Conservation (phyloP, 257 asterid species). For the Coffea canephora region DNA sequence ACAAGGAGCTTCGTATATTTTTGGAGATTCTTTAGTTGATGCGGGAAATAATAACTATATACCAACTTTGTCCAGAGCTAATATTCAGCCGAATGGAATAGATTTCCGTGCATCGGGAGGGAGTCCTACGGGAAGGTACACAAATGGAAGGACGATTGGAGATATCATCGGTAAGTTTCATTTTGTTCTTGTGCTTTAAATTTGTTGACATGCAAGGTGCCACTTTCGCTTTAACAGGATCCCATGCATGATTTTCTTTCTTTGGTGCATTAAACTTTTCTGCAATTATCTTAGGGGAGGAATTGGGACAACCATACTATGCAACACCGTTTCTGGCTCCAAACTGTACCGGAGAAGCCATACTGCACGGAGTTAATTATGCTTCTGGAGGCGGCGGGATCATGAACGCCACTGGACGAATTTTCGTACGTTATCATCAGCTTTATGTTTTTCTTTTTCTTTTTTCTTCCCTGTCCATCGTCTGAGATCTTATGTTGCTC, state of each 20-base stretch:
- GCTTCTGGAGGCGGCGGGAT: slow-evolving; percentile 98
- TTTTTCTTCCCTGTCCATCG: neutral
- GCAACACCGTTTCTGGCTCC: slow-evolving; percentile 87
- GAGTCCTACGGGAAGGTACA: slow-evolving; percentile 77
- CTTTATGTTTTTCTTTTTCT: neutral
- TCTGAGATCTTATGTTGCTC: neutral
- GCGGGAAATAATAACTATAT: slow-evolving; percentile 90
- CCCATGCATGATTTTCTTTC: neutral
- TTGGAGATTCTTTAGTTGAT: slow-evolving; percentile 91
- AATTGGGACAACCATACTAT: slow-evolving; percentile 64
- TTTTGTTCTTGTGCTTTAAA: neutral
- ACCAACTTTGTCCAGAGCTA: slow-evolving; percentile 68
- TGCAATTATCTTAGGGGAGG: slow-evolving; percentile 51
- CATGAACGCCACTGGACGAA: slow-evolving; percentile 79
- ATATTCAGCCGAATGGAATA: slow-evolving; percentile 71
- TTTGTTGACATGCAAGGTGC: neutral
- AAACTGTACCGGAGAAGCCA: slow-evolving; percentile 66
- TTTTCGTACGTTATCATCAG: slow-evolving; percentile 50
- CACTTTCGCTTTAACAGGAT: neutral
- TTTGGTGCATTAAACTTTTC: neutral
- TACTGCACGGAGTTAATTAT: slow-evolving; percentile 76
- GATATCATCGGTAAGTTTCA: slow-evolving; percentile 68
- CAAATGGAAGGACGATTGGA: slow-evolving; percentile 89
- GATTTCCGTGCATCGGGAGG: slow-evolving; percentile 87
- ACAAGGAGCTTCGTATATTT: slow-evolving; percentile 68